Evolutionary conservation across 352 stramenopile species (phyloP).

Genomic region (Blastocystis sp.): DNA sequence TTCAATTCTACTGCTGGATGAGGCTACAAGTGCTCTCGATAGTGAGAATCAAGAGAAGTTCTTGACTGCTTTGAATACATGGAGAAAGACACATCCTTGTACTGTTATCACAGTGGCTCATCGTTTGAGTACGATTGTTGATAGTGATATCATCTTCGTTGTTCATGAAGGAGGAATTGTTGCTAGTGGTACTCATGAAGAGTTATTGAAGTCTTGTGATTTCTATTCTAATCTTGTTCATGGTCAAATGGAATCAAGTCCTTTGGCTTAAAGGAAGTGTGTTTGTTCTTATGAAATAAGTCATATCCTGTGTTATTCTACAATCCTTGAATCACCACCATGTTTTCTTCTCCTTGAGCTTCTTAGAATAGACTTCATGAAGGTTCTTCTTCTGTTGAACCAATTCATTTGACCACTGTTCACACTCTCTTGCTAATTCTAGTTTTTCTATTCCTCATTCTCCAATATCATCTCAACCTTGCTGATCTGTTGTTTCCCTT

Average conservation of each 20-base stretch:
- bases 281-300: no score
- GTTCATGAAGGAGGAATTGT: slow-evolving; percentile 73
- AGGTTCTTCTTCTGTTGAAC: no score
- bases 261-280: no score
- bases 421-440: not conserved
- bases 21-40: slow-evolving; percentile 77
- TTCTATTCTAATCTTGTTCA: not conserved
- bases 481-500: not conserved
- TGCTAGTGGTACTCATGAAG: slow-evolving; percentile 79
- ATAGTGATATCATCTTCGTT: slow-evolving; percentile 81
- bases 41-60: slow-evolving; percentile 78
- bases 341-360: no score
- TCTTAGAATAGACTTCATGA: no score
- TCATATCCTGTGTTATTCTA: no score
- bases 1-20: slow-evolving; percentile 75
- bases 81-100: slow-evolving; percentile 36
- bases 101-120: slow-evolving; percentile 64
- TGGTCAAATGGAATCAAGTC: no score
- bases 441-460: not conserved
- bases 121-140: slow-evolving; percentile 78
- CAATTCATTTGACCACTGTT: not conserved
- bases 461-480: not conserved
- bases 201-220: slow-evolving; percentile 68
- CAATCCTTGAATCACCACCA: no score
- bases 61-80: slow-evolving; percentile 71